Evolutionary conservation across 495 filamentous ascomycete species (phyloP), one percentile per base, ranked within the genome.

Genomic region (Penicillium angulare): DNA sequence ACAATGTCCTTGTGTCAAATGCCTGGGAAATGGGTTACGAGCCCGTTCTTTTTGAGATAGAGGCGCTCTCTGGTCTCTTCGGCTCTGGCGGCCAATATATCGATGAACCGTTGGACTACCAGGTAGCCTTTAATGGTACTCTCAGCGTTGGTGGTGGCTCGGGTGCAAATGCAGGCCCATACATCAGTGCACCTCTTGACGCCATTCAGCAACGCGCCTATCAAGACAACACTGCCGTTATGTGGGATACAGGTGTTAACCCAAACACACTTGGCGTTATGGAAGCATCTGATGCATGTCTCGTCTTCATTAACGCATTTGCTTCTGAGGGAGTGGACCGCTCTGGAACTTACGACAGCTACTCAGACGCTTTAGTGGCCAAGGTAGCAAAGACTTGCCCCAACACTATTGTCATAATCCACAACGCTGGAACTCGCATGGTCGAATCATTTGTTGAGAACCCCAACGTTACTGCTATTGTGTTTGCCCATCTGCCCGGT

Each of bases 401-500:
- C 41, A 84, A 83, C 63, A 79, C 76, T 12, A 69, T 79, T 5
- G 76, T 78, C 1, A 63, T 78, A 3, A 56, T 76, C 16, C 76
- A 79, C 49, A 69, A 68, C 3, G 64, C 55, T 39, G 75, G 77
- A 17, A 69, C 50, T 23, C 59, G 59, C 5, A 27, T 62, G 13
- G 79, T 86, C 7, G 61, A 67, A 24, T 53, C 66, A 6, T 76
- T 70, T 58, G 60, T 63, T 13, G 47, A 61, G n/a, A 61, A 82
- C 3, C 79, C 83, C 16, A 79, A 76, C 49, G 75, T 92, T 43
- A 89, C 86, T 44, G 87, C 80, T 0, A 79, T 92, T 1, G 57
- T 92, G 22, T 76, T 87, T 43, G 88, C 86, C 13, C 83, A 90
- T 57, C 73, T 92, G 0, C 88, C 88, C 0, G 86, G 87, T 24